Evolutionary conservation across 768 basidiomycete species (phyloP), one percentile per base, ranked within the genome.

Genomic region (Tephrocybe sp.): DNA sequence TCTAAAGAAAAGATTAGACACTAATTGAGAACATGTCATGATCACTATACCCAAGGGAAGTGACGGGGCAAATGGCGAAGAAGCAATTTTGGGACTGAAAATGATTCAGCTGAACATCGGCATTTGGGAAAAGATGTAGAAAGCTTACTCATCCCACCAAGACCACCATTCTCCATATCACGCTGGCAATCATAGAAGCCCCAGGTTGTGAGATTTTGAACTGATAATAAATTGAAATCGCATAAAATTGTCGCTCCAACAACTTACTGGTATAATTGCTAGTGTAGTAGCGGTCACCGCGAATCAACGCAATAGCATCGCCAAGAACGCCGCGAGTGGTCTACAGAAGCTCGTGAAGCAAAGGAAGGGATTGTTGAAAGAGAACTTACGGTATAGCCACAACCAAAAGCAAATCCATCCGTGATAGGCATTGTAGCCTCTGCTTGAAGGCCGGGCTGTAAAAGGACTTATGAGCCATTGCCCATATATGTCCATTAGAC

Each of bases 251-350:
- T 30, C 7, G 12, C 7, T 18, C 32, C 35, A 8, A 16, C 34
- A 25, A 27, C 31, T 25, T 51, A 77, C 75, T 75, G 5, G 75
- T 79, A 58, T 75, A 77, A 57, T 79, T 73, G 11, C 66, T 75
- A 3, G 80, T 82, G 53, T 69, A 75, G 61, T 76, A 81, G 36
- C 79, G 61, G 58, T 83, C 79, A 1, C 80, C 79, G 42, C 79
- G 72, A 47, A 78, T 69, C 36, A 83, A 65, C 13, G 75, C 69
- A 32, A 80, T 74, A 11, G 80, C 80, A 52, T 83, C 80, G 5
- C 73, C 75, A 5, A 83, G 69, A 27, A 82, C 72, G 5, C 74
- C 77, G 18, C 78, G 64, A 30, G 76, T 73, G 47, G 71, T 75
- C 73, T 74, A 31, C 1, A n/a, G 28, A 21, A 32, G 15, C 13